phyloP scores from a whole-genome alignment of 108 stramenopile genomes.

The Skeletonema marinoi region DNA sequence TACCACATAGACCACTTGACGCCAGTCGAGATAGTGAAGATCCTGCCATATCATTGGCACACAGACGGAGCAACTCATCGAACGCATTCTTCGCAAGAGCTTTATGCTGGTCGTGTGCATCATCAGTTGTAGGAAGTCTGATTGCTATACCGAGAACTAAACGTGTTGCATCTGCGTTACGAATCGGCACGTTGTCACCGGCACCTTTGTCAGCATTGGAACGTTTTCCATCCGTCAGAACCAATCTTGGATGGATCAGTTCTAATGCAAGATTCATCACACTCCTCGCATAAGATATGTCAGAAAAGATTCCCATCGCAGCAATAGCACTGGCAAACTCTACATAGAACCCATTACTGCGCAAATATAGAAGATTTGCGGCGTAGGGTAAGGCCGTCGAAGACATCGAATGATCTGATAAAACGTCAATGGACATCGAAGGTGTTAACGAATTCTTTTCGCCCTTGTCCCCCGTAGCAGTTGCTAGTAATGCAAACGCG shows the following conservation, averaged over 20 bases:
- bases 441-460: constrained; percentile 20
- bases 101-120: constrained; percentile 22
- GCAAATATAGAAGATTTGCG: constrained; percentile 64
- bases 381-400: constrained; percentile 42
- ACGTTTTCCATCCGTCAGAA: constrained; percentile 41
- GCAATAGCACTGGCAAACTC: constrained; percentile 73
- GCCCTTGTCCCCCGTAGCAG: constrained; percentile 37
- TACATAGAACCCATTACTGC: constrained; percentile 72
- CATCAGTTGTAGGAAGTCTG: constrained; percentile 54
- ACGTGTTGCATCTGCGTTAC: constrained; percentile 81
- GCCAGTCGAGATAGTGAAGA: constrained; percentile 79
- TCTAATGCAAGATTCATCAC: constrained; percentile 71
- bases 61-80: constrained; percentile 74
- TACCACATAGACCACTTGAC: constrained; percentile 76
- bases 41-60: constrained; percentile 66
- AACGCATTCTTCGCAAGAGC: constrained; percentile 69
- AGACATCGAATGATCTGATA: constrained; percentile 40
- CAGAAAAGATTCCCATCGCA: constrained; percentile 55
- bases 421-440: constrained; percentile 20
- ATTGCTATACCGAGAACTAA: constrained; percentile 77
- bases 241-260: constrained; percentile 71
- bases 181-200: constrained; percentile 44
- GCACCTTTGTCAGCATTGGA: constrained; percentile 26
- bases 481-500: constrained; percentile 57
- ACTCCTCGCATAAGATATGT: constrained; percentile 39